These are phyloP conservation scores for Arthroderma sp. DNA, from an alignment of 2,329 filamentous ascomycete species.

Conservation along the genomic window DNA sequence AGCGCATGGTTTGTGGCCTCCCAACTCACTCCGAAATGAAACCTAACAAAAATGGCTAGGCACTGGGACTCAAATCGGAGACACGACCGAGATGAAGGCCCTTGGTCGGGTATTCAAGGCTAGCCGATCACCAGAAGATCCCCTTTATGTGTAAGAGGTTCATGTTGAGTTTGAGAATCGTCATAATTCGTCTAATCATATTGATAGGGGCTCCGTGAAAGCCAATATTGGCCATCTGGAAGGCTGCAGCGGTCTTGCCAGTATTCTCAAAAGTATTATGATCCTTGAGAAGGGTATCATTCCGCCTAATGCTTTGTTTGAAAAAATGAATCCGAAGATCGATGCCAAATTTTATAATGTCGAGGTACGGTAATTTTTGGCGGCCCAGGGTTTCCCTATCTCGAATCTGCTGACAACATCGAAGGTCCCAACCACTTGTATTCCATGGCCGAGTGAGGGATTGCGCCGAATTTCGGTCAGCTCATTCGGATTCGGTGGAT, in stretches of 20 bases:
- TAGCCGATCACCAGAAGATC: constrained; percentile 2
- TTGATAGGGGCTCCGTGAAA: constrained; percentile 9
- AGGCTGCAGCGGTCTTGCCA: constrained; percentile 16
- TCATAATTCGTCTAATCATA: background rate
- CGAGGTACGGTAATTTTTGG: no score
- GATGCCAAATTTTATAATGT: constrained; percentile 7
- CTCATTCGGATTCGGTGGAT: constrained; percentile 21
- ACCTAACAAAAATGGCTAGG: constrained; percentile 42
- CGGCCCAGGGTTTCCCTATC: no score
- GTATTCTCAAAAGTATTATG: constrained; percentile 19
- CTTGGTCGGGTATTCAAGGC: constrained; percentile 10
- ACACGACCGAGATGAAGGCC: constrained; percentile 14
- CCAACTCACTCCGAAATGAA: constrained; percentile 60
- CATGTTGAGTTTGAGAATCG: background rate
- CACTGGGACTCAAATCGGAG: constrained; percentile 24
- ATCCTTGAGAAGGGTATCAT: constrained; percentile 33
- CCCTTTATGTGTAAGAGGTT: background rate
- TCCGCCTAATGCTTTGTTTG: constrained; percentile 18
- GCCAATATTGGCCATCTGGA: constrained; percentile 18
- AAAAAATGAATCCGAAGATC: constrained; percentile 9
- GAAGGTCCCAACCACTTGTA: constrained; percentile 11
- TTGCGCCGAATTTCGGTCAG: constrained; percentile 20
- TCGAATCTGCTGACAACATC: constrained; percentile 8
- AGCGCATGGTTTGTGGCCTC: constrained; percentile 19
- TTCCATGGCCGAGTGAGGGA: constrained; percentile 16